These are phyloP conservation scores for Apiospora sp. DNA, from an alignment of 2,329 filamentous ascomycete genomes.

Conservation along the genomic window DNA sequence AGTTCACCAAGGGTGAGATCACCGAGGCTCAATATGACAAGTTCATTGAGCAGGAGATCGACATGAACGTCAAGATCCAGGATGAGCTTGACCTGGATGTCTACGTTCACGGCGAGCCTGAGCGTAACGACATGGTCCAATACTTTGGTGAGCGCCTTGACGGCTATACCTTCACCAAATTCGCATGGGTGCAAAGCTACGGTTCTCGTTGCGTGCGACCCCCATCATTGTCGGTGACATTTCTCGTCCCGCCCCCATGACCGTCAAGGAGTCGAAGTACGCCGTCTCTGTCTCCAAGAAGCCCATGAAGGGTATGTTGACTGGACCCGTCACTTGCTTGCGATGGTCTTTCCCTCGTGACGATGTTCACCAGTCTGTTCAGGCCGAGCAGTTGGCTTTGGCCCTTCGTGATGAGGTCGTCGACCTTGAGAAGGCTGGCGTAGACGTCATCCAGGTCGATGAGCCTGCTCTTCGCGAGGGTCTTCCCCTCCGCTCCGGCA, in stretches of 20 bases:
- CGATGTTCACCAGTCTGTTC: slow-evolving; percentile 98
- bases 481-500: slow-evolving; percentile 92
- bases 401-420: slow-evolving; percentile 98
- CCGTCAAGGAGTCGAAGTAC: slow-evolving; percentile 99
- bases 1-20: slow-evolving; percentile 99
- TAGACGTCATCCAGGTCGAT: slow-evolving; percentile 98
- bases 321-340: slow-evolving; percentile 97
- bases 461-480: slow-evolving; percentile 99
- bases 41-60: slow-evolving; percentile 99
- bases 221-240: slow-evolving; percentile 99
- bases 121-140: slow-evolving; percentile 99
- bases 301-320: slow-evolving; percentile 99
- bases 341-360: slow-evolving; percentile 99
- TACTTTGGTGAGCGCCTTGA: slow-evolving; percentile 98
- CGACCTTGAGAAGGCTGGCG: slow-evolving; percentile 95
- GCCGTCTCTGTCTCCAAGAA: slow-evolving; percentile 95
- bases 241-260: slow-evolving; percentile 96
- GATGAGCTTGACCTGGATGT: slow-evolving; percentile 98
- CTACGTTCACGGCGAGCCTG: slow-evolving; percentile 97
- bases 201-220: slow-evolving; percentile 98
- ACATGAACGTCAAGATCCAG: slow-evolving; percentile 94
- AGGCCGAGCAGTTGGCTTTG: slow-evolving; percentile 98
- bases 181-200: slow-evolving; percentile 98
- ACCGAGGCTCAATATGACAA: slow-evolving; percentile 91
- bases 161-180: slow-evolving; percentile 98